Evolutionary conservation across 208 protist genomes (phyloP), one percentile per base, ranked within the genome.

Genomic region (Wallacemonas sp.): DNA sequence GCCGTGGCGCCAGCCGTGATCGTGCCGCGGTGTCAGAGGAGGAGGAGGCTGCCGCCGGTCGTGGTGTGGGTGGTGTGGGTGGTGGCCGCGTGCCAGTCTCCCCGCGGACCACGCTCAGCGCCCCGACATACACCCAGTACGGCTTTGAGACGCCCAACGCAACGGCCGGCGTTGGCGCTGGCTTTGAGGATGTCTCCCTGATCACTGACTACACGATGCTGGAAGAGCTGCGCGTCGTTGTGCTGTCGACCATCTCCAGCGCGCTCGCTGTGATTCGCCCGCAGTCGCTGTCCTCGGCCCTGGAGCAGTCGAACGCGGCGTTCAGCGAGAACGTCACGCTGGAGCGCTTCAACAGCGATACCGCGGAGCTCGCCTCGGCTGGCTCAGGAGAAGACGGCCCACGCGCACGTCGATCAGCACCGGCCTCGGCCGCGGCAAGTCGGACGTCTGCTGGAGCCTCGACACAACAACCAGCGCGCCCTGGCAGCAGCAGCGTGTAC

Each of bases 201-300:
- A n/a, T n/a, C n/a, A n/a, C n/a, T n/a, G 52, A 58, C 30, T 58
- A 33, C 30, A 14, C n/a, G 12, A 52, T 64, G 30, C 60, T 79
- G n/a, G 68, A 79, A 27, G 41, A 71, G 63, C 58, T 79, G 49
- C 68, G 74, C 27, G 12, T 41, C n/a, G 49, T 64, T 1, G 60
- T 79, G n/a, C 69, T 61, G 58, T 65, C 74, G 12, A 79, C 57
- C 11, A 24, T 58, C n/a, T 34, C 52, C 17, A 33, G 26, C 8
- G 52, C 38, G 32, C 52, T 58, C 14, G 26, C 52, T 4, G 30
- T 58, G 9, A 58, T 58, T 41, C 52, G 52, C 14, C 52, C 52
- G 14, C 52, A 58, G 30, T 58, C 52, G 12, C 29, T 58, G 12
- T 58, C 52, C 52, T 39, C 52, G 9, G 52, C 32, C 47, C 68